Evolutionary conservation across 1,284 basidiomycete genomes (phyloP), one percentile per base, ranked within the genome.

Genomic region (Cutaneotrichosporon arboriforme): DNA sequence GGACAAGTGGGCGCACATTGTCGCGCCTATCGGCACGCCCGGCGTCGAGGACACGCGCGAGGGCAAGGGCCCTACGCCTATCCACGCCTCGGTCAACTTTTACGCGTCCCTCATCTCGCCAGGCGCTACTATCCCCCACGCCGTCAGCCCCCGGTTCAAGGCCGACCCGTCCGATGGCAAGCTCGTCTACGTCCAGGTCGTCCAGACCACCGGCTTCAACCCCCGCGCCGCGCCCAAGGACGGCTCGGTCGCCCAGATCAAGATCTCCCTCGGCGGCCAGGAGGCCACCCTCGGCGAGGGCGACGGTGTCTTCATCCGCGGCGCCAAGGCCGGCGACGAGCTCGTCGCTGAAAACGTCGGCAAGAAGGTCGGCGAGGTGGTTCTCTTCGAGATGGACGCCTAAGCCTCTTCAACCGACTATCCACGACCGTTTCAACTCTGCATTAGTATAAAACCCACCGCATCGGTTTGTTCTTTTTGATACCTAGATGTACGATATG

Each of bases 191-290:
- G 58, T 77, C 20, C 78, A 79, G 59, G 60, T 76, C 41, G 70
- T 88, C 49, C 87, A 89, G 74, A 84, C 79, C 9, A 84, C 83
- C 21, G 88, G 87, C 3, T 91, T 86, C 73, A 86, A 89, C 58
- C 66, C 78, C 1, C 62, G 69, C 18, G 75, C 81, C 0, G 73
- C 67, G 1, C 52, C 58, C 33, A 63, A 60, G 4, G 61, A 68
- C 46, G 61, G 59, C 39, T 52, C 45, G 8, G 63, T 52, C 4
- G 55, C 63, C 2, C 46, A 62, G 26, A 55, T 70, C 45, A 67
- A 63, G 54, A 51, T 73, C 31, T 44, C 54, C 8, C 46, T 57
- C 9, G 68, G 77, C 26, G 76, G 75, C 8, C 72, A 78, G 10
- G 73, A 75, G 15, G 72, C 72, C 4, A 77, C 77, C 38, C 68